Evolutionary conservation across 225 moss, liverwort and hornwort genomes (phyloP).

Genomic region (Anthoceros angustus): DNA sequence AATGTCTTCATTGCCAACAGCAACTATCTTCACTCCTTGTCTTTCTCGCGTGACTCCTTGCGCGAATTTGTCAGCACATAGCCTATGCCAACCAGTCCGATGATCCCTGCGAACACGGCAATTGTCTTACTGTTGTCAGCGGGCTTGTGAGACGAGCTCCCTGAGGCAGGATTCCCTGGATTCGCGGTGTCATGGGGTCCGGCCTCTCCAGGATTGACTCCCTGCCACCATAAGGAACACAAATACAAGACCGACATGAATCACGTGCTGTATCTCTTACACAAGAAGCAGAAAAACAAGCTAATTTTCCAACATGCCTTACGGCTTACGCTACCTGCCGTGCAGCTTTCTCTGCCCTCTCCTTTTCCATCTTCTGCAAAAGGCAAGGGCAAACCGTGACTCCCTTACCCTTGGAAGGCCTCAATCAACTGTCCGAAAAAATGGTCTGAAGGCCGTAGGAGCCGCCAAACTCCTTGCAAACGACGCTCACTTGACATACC

Average conservation of each 20-base stretch:
- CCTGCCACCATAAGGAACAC: not conserved
- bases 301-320: not conserved
- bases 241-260: not conserved
- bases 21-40: not conserved
- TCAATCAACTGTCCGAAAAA: not conserved
- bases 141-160: not conserved
- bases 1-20: too few relatives aligned
- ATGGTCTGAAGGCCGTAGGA: not conserved
- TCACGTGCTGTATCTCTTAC: not conserved
- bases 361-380: conserved; percentile 41
- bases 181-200: not conserved
- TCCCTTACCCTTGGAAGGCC: too few relatives aligned
- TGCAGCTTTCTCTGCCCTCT: conserved; percentile 42
- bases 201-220: not conserved
- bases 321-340: conserved; percentile 16
- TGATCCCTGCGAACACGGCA: not conserved
- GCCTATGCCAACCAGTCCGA: not conserved
- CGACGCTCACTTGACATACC: not conserved
- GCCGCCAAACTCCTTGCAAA: not conserved
- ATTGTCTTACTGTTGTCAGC: not conserved
- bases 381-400: conserved; percentile 5
- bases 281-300: not conserved
- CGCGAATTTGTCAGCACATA: not conserved
- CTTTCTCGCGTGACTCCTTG: not conserved
- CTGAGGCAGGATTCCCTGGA: not conserved